Conservation (phyloP, 768 basidiomycete genomes). For the Brasilioporus rufonigricans region DNA sequence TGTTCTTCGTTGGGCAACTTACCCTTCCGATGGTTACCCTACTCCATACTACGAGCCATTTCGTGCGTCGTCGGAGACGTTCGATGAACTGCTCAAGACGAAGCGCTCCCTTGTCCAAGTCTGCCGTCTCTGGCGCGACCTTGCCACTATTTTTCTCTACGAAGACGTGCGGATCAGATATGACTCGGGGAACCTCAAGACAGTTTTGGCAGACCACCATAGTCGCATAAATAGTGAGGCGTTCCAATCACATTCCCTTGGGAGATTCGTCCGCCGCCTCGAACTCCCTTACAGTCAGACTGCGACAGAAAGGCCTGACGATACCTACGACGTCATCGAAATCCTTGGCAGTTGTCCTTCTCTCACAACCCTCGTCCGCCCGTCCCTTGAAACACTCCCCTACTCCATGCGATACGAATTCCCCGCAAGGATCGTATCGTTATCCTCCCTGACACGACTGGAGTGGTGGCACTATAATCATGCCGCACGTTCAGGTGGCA, state of each 20-base stretch:
- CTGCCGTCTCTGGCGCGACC: conserved; percentile 54
- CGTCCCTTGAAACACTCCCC: conserved; percentile 27
- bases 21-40: conserved; percentile 26
- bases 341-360: conserved; percentile 48
- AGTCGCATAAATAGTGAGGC: conserved; percentile 6
- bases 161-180: conserved; percentile 48
- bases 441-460: conserved; percentile 55
- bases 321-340: conserved; percentile 38
- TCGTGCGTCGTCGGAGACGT: conserved; percentile 32
- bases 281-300: conserved; percentile 60
- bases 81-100: conserved; percentile 32
- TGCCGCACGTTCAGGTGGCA: conserved; percentile 62
- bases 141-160: conserved; percentile 48
- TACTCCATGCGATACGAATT: conserved; percentile 47
- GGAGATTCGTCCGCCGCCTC: conserved; percentile 49
- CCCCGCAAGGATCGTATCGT: conserved; percentile 43
- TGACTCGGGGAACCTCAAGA: conserved; percentile 32
- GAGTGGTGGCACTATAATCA: conserved; percentile 65
- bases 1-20: conserved; percentile 46
- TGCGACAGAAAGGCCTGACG: conserved; percentile 33
- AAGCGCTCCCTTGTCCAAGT: conserved; percentile 49
- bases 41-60: conserved; percentile 47
- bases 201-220: conserved; percentile 24
- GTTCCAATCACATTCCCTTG: conserved; percentile 21
- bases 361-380: conserved; percentile 56